Evolutionary conservation across 805 yeast species (phyloP), one percentile per base, ranked within the genome.

Genomic region (Trichomonascus vanleenenianus): DNA sequence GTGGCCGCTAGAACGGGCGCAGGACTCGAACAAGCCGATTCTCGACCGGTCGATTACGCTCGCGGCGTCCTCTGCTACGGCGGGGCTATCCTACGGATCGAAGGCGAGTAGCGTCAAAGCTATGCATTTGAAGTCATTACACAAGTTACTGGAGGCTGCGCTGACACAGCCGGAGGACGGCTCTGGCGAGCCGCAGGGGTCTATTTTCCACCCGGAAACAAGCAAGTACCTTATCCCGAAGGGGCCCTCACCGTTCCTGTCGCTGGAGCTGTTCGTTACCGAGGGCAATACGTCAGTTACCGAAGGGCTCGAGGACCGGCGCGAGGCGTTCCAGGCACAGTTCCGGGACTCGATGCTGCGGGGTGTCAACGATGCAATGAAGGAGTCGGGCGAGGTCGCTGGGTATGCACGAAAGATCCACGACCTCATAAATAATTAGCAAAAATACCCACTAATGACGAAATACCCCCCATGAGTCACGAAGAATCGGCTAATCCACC

Each of bases 191-290:
- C 52, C 10, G 14, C 30, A 15, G 9, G 42, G 44, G 4, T 45
- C 53, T 37, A 48, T 58, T 2, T 50, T 59, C 2, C 85, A 79
- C 53, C 71, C 78, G 3, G 65, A 74, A 39, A 70, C 85, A 0
- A 52, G 56, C 11, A 63, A 72, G 49, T 82, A 82, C 57, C 57
- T 81, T 57, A 53, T 78, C 2, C 80, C 86, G 0, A 57, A 63
- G 0, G 68, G 67, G 2, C 76, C 91, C 0, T 76, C 78, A 50
- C 85, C 91, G 2, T 87, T 65, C 59, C 74, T 78, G 7, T 75
- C 78, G 43, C 62, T 86, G 51, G 79, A 78, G 54, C 65, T 86
- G 22, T 82, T 79, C 56, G 66, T 72, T 2, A 67, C 66, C 30
- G 74, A 70, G 42, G 47, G 66, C 20, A 53, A 57, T 11, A 50